Evolutionary conservation across 176 grass and related monocot genomes (phyloP).

Genomic region (Calamus simplicifolius): DNA sequence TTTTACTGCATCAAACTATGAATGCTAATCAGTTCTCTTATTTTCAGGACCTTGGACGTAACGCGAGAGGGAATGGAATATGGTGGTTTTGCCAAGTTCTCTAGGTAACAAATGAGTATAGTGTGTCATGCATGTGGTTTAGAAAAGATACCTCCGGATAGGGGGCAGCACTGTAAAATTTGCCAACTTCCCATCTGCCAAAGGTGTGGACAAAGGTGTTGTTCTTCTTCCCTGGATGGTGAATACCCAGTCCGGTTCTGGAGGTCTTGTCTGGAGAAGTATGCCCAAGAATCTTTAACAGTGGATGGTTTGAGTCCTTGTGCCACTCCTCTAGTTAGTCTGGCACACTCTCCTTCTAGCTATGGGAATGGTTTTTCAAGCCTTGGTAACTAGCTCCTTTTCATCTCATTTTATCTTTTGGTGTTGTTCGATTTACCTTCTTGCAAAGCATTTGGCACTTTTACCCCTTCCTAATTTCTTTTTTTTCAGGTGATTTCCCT

Average conservation of each 20-base stretch:
- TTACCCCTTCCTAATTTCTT: not conserved
- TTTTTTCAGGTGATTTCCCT: conserved; percentile 14
- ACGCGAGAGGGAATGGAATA: not conserved
- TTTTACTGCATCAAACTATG: too few relatives aligned
- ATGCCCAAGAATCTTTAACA: not conserved
- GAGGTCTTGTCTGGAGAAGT: not conserved
- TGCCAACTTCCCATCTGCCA: not conserved
- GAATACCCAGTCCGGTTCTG: not conserved
- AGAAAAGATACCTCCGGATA: not conserved
- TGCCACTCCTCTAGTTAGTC: not conserved
- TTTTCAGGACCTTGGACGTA: not conserved
- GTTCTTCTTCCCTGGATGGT: not conserved
- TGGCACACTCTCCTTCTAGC: not conserved
- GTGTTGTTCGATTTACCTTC: too few relatives aligned
- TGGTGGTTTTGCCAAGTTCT: not conserved
- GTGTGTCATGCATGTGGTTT: not conserved
- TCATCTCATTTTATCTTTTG: not conserved
- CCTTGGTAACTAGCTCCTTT: not conserved
- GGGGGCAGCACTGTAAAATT: not conserved
- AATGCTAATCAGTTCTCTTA: not conserved
- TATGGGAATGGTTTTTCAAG: conserved; percentile 5
- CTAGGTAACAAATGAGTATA: not conserved
- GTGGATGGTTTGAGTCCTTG: conserved; percentile 3
- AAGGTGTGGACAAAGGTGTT: not conserved
- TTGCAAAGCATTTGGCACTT: too few relatives aligned